Evolutionary conservation across 192 early-diverging fungal genomes (phyloP).

Genomic region (Chytriomyces sp.): DNA sequence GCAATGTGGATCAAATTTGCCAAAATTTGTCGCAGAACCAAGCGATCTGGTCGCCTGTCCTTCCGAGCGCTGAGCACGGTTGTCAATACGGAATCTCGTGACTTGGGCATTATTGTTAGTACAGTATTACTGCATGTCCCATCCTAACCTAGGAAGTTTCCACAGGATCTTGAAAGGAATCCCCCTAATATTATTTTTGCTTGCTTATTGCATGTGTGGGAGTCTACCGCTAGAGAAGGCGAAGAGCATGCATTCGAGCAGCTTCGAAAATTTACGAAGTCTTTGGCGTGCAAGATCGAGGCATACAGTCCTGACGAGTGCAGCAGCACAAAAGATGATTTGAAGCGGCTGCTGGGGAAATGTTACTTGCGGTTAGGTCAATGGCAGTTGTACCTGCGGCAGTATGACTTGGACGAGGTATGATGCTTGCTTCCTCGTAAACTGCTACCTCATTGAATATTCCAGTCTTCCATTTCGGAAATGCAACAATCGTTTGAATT

Average conservation of each 20-base stretch:
- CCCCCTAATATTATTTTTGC: constrained; percentile 73
- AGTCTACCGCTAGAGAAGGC: constrained; percentile 47
- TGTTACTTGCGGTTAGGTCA: constrained; percentile 85
- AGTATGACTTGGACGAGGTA: constrained; percentile 49
- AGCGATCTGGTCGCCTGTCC: constrained; percentile 70
- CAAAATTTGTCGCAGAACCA: constrained; percentile 80
- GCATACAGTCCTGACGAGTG: not conserved
- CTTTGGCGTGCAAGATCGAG: constrained; percentile 49
- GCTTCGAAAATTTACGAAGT: constrained; percentile 67
- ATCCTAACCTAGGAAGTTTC: not conserved
- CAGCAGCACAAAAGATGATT: constrained; percentile 4
- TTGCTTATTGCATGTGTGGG: constrained; percentile 81
- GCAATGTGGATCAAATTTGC: constrained; percentile 87
- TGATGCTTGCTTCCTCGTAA: too few species aligned
- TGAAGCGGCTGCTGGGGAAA: constrained; percentile 29
- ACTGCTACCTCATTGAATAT: too few species aligned
- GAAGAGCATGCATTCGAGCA: constrained; percentile 61
- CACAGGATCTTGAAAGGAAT: constrained; percentile 20
- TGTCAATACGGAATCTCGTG: constrained; percentile 54
- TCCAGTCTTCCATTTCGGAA: constrained; percentile 33
- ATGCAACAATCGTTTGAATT: constrained; percentile 69
- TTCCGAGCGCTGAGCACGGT: constrained; percentile 70
- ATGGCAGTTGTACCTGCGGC: constrained; percentile 62
- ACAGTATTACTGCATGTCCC: not conserved
- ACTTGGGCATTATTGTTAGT: constrained; percentile 32